phyloP scores from a whole-genome alignment of 331 rosid species.

The Rhamnella rubrinervis region DNA sequence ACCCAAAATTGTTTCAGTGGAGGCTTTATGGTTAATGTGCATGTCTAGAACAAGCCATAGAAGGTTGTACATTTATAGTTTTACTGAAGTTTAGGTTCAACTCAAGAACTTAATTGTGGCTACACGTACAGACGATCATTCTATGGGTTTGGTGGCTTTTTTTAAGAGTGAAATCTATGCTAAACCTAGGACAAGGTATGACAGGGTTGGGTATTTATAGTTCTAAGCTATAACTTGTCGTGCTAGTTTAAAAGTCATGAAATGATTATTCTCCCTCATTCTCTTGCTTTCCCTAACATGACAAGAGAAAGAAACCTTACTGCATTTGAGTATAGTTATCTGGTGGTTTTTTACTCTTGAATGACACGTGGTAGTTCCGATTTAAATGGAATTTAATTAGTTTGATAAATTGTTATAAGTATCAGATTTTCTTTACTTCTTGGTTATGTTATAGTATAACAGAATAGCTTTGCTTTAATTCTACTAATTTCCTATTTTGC shows the following conservation, averaged over 20 bases:
- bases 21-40: neutral
- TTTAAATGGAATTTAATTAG: neutral
- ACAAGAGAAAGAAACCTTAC: neutral
- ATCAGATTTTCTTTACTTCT: neutral
- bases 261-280: neutral
- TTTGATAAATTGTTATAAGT: neutral
- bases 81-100: too few relatives aligned
- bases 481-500: neutral
- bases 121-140: too few relatives aligned
- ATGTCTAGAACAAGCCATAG: conserved; percentile 5
- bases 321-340: neutral
- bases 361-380: neutral
- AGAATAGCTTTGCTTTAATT: conserved; percentile 5
- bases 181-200: too few relatives aligned
- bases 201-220: too few relatives aligned
- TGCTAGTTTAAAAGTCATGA: neutral
- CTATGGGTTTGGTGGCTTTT: too few relatives aligned
- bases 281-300: neutral
- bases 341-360: neutral
- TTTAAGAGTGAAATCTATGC: too few relatives aligned
- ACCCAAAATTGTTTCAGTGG: neutral
- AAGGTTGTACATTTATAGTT: neutral
- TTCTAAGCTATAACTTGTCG: neutral
- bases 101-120: too few relatives aligned
- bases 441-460: neutral